phyloP scores from a whole-genome alignment of 1,139 yeast species.

The Lodderomyces jiufengensis region DNA sequence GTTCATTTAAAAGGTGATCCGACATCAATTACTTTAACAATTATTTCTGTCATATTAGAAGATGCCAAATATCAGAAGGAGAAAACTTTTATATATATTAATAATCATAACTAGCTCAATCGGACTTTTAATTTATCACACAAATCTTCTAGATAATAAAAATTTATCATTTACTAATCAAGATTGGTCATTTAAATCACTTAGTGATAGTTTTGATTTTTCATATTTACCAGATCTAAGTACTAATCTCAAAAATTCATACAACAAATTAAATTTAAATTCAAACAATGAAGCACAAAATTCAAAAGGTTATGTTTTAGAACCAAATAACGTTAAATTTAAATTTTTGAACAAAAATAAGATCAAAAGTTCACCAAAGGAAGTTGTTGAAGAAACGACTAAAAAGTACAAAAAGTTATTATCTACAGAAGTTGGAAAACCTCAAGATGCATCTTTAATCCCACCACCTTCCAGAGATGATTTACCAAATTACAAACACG shows the following conservation, averaged over 20 bases:
- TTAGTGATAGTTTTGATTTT: constrained; percentile 11
- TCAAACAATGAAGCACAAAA: constrained; percentile 5
- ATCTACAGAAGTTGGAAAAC: constrained; percentile 38
- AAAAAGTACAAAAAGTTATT: constrained; percentile 31
- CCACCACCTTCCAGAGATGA: constrained; percentile 28
- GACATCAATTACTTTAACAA: not conserved
- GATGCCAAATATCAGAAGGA: constrained; percentile 6
- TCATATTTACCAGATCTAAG: constrained; percentile 9
- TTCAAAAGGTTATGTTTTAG: constrained; percentile 14
- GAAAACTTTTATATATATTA: constrained; percentile 8
- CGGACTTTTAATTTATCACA: constrained; percentile 3
- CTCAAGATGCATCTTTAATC: constrained; percentile 42
- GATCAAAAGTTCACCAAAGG: constrained; percentile 22
- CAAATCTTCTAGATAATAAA: constrained; percentile 4
- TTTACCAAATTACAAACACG: constrained; percentile 32
- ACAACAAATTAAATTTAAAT: constrained; percentile 4
- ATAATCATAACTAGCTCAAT: not conserved
- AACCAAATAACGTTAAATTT: constrained; percentile 31
- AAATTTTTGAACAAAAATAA: constrained; percentile 29
- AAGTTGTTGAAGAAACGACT: constrained; percentile 32
- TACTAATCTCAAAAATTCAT: constrained; percentile 2
- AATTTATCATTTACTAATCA: constrained; percentile 5
- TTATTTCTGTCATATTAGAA: no score
- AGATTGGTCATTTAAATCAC: constrained; percentile 11
- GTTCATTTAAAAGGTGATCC: no score